These are phyloP conservation scores for Fusarium sp. DNA, from an alignment of 2,329 filamentous ascomycete genomes.

Conservation along the genomic window DNA sequence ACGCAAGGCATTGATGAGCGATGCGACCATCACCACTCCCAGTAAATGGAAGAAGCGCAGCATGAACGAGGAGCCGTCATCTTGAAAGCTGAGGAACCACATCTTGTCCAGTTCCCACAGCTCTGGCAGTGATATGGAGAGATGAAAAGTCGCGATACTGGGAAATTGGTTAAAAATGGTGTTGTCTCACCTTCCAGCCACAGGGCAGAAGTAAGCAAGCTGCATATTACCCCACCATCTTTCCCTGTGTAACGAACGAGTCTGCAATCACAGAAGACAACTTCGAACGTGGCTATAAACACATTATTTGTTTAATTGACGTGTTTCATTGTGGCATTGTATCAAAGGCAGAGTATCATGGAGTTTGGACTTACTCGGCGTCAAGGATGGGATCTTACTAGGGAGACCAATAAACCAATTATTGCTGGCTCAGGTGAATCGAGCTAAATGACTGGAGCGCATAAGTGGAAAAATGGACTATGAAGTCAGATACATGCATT, in stretches of 20 bases:
- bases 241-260: neutral
- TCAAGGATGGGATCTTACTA: neutral
- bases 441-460: conserved; percentile 12
- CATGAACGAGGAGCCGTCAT: neutral
- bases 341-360: neutral
- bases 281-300: neutral
- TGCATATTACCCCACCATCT: neutral
- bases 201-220: neutral
- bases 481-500: conserved; percentile 2
- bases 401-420: neutral
- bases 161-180: neutral
- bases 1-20: conserved; percentile 11
- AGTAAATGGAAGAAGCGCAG: conserved; percentile 1
- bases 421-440: neutral
- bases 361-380: neutral
- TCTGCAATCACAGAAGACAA: neutral
- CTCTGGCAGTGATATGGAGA: neutral
- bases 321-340: neutral
- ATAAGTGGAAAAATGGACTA: conserved; percentile 3
- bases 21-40: conserved; percentile 1
- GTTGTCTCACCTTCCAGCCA: conserved; percentile 1
- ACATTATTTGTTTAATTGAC: neutral
- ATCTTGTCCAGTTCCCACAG: neutral
- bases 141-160: neutral
- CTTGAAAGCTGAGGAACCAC: conserved; percentile 2